These are phyloP conservation scores for Candida frijolesensis DNA, from an alignment of 1,139 yeast genomes.

Conservation along the genomic window DNA sequence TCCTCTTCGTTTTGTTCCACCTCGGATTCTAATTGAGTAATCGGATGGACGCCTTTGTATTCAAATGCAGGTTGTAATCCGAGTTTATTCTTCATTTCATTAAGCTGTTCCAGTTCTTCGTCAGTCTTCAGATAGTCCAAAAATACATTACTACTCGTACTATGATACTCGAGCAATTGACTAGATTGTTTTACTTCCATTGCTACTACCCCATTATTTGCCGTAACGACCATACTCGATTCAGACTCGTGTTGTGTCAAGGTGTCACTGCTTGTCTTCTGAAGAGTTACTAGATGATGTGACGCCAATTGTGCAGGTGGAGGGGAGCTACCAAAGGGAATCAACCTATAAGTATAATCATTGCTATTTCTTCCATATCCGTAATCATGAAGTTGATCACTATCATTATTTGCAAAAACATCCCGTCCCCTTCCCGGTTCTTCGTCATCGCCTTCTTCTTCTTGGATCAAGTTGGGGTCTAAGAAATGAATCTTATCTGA, in stretches of 20 bases:
- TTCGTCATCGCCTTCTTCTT: constrained; percentile 1
- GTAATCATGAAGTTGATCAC: background rate
- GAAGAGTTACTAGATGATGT: background rate
- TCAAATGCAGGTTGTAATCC: constrained; percentile 12
- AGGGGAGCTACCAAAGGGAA: constrained; percentile 6
- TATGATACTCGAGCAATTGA: constrained; percentile 2
- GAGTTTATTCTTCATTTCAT: constrained; percentile 9
- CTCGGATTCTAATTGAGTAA: background rate
- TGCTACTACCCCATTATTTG: background rate
- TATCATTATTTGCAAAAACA: no score
- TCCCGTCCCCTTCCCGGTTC: background rate
- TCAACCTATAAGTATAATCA: constrained; percentile 4
- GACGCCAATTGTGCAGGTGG: constrained; percentile 1
- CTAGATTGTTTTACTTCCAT: background rate
- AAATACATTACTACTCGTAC: constrained; percentile 5
- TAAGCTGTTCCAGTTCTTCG: constrained; percentile 2
- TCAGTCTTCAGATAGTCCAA: constrained; percentile 6
- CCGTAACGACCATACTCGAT: background rate
- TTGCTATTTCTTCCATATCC: background rate
- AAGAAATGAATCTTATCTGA: constrained; percentile 11
- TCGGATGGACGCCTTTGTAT: background rate
- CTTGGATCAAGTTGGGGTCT: constrained; percentile 9
- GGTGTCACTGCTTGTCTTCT: constrained; percentile 4
- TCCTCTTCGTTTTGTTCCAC: background rate
- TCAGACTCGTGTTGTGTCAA: constrained; percentile 1